phyloP scores from a whole-genome alignment of 2,329 filamentous ascomycete species.

The Colletotrichum orbiculare region DNA sequence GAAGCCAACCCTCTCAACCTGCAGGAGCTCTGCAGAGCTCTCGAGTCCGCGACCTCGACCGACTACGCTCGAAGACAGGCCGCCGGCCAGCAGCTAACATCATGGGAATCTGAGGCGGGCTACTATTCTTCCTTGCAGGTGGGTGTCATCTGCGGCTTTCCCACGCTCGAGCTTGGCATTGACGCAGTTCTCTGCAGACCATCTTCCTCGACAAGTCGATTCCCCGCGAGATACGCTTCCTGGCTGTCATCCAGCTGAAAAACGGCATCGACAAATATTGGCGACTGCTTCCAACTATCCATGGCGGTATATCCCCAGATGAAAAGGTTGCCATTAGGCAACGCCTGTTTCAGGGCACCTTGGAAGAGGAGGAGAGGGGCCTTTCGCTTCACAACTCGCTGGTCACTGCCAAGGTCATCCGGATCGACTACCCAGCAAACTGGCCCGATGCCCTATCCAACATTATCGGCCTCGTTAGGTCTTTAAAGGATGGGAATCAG shows the following conservation, averaged over 20 bases:
- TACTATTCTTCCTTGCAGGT: constrained; percentile 79
- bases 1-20: constrained; percentile 79
- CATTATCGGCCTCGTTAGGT: constrained; percentile 74
- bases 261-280: constrained; percentile 97
- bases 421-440: constrained; percentile 88
- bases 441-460: constrained; percentile 76
- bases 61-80: constrained; percentile 73
- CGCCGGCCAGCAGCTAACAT: constrained; percentile 75
- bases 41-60: constrained; percentile 72
- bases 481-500: constrained; percentile 66
- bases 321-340: constrained; percentile 83
- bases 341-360: constrained; percentile 78
- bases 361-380: constrained; percentile 79
- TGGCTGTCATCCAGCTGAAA: constrained; percentile 93
- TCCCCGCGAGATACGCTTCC: constrained; percentile 82
- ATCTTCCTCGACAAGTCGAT: constrained; percentile 84
- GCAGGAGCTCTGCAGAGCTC: constrained; percentile 71
- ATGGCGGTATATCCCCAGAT: constrained; percentile 75
- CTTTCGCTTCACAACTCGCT: constrained; percentile 90
- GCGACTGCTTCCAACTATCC: constrained; percentile 69
- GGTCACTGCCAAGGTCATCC: constrained; percentile 86
- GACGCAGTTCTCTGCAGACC: constrained; percentile 59
- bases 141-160: constrained; percentile 37
- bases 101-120: constrained; percentile 75
- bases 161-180: constrained; percentile 9